A percentile compares a stretch with the other conserved stretches of the same genome.
Conservation (phyloP, 306 rosid species). For the Lathyrus sativus region DNA sequence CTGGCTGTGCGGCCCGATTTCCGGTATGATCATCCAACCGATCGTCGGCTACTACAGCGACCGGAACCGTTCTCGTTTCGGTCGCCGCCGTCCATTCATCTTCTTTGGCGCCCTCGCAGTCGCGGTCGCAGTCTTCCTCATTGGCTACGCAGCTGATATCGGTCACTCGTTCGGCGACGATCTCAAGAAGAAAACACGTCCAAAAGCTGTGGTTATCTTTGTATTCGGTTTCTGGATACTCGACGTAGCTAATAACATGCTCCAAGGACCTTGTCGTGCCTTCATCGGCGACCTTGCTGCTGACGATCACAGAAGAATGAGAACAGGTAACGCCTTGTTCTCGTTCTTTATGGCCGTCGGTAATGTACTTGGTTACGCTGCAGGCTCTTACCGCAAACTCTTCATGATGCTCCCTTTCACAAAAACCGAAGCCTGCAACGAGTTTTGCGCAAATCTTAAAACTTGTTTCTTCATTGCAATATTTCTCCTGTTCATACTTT, state of each 20-base stretch:
- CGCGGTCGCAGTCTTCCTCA: slow-evolving; percentile 53
- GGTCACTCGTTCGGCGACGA: slow-evolving; percentile 54
- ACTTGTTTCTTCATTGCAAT: slow-evolving; percentile 66
- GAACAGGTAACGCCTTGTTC: slow-evolving; percentile 41
- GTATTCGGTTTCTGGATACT: slow-evolving; percentile 69
- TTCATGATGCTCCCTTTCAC: slow-evolving; percentile 57
- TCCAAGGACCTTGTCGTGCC: slow-evolving; percentile 69
- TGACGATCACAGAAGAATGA: slow-evolving; percentile 41
- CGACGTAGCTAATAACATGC: slow-evolving; percentile 70
- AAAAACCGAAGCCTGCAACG: slow-evolving; percentile 51
- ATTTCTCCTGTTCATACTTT: slow-evolving; percentile 12
- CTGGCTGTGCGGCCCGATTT: slow-evolving; percentile 80
- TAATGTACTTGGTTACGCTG: slow-evolving; percentile 63
- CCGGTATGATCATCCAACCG: slow-evolving; percentile 72
- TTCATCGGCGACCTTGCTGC: slow-evolving; percentile 59
- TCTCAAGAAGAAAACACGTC: slow-evolving; percentile 1
- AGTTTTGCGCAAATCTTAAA: slow-evolving; percentile 70
- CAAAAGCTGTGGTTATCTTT: slow-evolving; percentile 49
- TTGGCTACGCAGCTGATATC: slow-evolving; percentile 72
- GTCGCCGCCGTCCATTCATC: slow-evolving; percentile 75
- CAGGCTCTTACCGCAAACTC: slow-evolving; percentile 50
- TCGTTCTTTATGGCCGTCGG: slow-evolving; percentile 83
- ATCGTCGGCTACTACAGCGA: slow-evolving; percentile 71
- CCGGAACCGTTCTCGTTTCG: slow-evolving; percentile 60
- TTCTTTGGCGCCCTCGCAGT: slow-evolving; percentile 40